Evolutionary conservation across 1,284 basidiomycete genomes (phyloP), one percentile per base, ranked within the genome.

Genomic region (Cryptococcus deneoformans): DNA sequence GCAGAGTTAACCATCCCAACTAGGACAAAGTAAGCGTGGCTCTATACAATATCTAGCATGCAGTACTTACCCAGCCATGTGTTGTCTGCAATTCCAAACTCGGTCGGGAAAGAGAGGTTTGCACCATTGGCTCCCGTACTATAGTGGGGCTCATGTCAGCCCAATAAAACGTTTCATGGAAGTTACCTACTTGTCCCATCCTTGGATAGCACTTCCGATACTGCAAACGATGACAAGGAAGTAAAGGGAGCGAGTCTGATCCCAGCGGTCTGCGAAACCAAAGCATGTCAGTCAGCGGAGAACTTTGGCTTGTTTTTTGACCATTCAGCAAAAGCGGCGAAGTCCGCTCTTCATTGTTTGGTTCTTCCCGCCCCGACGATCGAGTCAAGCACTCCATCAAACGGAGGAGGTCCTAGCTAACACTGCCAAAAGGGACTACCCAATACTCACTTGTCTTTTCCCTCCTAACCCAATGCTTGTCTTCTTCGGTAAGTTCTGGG

Each of bases 1-100:
- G 87, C 87, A 20, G 85, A 83, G 67, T 89, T 89, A 58, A 91
- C 82, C 40, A 90, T 77, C 44, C 89, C 89, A 20, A 87, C 79
- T 29, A 29, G 29, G 29, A 29, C 29, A 29, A 29, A 29, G 29
- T 29, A 29, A 29, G 29, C 5, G 5, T 29, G 5, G 29, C 5
- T 29, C 29, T 29, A 29, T 29, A 29, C 29, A 3, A 29, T 29
- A 29, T 29, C 5, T 29, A 29, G 29, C 29, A 29, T 29, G 29
- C 29, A 5, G 3, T 4, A 29, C 29, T 29, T 29, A 29, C 29
- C 29, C 2, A 90, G 60, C 87, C 87, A 89, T 52, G 83, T 80
- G 68, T 88, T 82, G 34, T 59, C 50, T 24, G 77, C 57, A 45
- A 89, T 70, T 12, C 63, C 64, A 52, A 70, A 67, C 56, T 70